A percentile compares a stretch with the other conserved stretches of the same genome.
Evolutionary conservation across 2,329 filamentous ascomycete genomes (phyloP).

Genomic region (Hymenoscyphus repandus): DNA sequence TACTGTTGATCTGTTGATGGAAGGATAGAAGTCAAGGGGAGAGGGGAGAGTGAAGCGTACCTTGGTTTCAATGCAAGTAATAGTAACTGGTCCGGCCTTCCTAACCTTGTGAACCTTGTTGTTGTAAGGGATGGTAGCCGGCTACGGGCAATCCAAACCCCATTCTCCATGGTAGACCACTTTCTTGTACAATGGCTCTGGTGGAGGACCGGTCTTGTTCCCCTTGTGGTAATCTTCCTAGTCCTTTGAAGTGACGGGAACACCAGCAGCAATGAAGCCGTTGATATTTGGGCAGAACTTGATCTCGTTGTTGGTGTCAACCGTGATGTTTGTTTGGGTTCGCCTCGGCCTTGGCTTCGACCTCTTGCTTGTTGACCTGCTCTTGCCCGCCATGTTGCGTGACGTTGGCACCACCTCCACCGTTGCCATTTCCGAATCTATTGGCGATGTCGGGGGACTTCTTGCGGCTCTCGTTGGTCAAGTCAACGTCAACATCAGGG

Average conservation of each 20-base stretch:
- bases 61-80: slow-evolving; percentile 32
- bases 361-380: neutral
- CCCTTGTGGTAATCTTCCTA: neutral
- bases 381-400: neutral
- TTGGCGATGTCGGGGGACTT: slow-evolving; percentile 1
- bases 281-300: neutral
- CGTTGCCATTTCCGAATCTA: slow-evolving; percentile 1
- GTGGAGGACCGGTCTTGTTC: neutral
- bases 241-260: neutral
- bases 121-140: no score
- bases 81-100: slow-evolving; percentile 23
- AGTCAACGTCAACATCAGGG: neutral
- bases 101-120: neutral
- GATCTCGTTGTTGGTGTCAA: neutral
- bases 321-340: neutral
- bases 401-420: slow-evolving; percentile 2
- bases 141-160: slow-evolving; percentile 29
- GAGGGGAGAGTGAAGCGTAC: neutral
- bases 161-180: neutral
- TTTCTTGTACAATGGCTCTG: no score
- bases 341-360: neutral
- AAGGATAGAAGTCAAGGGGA: neutral
- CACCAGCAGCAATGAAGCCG: neutral
- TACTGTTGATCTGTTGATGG: neutral
- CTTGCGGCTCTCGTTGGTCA: neutral